phyloP scores from a whole-genome alignment of 768 basidiomycete genomes.

The Mycena polygramma region DNA sequence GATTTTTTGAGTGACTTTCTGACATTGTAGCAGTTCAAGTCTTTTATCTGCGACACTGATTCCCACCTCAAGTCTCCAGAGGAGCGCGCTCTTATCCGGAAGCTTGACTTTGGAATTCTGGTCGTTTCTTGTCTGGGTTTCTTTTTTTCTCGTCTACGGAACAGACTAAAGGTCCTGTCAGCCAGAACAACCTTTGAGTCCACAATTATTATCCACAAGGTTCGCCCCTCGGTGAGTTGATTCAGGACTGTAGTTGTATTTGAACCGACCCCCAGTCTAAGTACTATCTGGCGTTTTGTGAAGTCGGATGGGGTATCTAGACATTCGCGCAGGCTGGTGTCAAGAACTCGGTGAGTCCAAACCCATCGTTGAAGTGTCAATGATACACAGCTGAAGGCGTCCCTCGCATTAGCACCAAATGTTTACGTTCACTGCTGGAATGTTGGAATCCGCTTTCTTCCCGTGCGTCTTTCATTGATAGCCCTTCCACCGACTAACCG shows the following conservation, averaged over 20 bases:
- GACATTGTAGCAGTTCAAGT: conserved; percentile 30
- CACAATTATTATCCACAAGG: conserved; percentile 41
- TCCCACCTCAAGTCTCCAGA: conserved; percentile 39
- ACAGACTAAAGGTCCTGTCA: conserved; percentile 11
- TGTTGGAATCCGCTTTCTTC: conserved; percentile 43
- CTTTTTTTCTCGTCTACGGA: too few relatives aligned
- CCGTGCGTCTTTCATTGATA: conserved; percentile 25
- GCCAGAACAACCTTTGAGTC: conserved; percentile 39
- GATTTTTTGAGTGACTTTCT: not conserved
- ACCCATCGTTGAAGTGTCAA: not conserved
- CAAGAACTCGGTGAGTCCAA: conserved; percentile 29
- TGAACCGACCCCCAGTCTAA: not conserved
- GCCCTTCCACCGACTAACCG: too few relatives aligned
- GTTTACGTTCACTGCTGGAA: conserved; percentile 41
- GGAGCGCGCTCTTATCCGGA: conserved; percentile 40
- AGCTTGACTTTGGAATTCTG: conserved; percentile 44
- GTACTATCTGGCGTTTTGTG: conserved; percentile 39
- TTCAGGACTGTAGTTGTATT: not conserved
- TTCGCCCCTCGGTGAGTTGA: conserved; percentile 37
- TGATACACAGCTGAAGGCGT: not conserved
- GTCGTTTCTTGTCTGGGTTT: conserved; percentile 43
- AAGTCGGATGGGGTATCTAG: conserved; percentile 44
- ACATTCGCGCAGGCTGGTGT: conserved; percentile 44
- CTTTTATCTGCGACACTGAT: conserved; percentile 45
- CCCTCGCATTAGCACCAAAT: conserved; percentile 33